These are phyloP conservation scores for Monosporascus sp. DNA, from an alignment of 2,329 filamentous ascomycete genomes.

Conservation along the genomic window DNA sequence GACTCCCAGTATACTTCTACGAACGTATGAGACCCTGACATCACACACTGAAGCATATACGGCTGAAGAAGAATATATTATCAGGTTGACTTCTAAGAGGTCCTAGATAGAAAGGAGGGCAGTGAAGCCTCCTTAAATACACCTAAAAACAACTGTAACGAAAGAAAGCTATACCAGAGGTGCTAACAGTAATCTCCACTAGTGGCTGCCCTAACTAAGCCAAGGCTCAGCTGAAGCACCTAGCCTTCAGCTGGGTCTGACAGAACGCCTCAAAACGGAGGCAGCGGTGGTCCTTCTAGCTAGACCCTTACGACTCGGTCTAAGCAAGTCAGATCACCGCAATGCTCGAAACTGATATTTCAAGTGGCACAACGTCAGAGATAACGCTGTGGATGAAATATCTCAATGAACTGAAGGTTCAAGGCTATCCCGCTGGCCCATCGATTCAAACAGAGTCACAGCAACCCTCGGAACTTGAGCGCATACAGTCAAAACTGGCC, in stretches of 20 bases:
- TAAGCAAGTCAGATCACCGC: neutral
- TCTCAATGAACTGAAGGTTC: neutral
- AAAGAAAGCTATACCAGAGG: too few species aligned
- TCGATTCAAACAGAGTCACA: neutral
- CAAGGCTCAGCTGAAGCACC: too few species aligned
- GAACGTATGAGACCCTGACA: too few species aligned
- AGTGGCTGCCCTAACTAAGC: too few species aligned
- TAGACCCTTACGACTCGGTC: neutral
- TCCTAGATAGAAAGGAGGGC: too few species aligned
- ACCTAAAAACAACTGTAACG: too few species aligned
- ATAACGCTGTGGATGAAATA: neutral
- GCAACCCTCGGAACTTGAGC: neutral
- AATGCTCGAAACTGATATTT: neutral
- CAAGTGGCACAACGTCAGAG: neutral
- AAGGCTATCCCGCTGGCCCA: neutral
- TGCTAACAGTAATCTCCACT: too few species aligned
- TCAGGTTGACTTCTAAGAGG: too few species aligned
- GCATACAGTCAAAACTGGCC: neutral
- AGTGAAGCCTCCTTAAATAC: too few species aligned
- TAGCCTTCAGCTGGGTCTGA: too few species aligned
- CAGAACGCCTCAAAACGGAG: neutral
- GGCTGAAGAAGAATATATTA: too few species aligned
- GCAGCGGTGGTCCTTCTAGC: neutral
- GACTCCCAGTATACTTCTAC: neutral
- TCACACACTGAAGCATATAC: too few species aligned